phyloP scores from a whole-genome alignment of 1,139 yeast species.

The Suhomyces chickasaworum region DNA sequence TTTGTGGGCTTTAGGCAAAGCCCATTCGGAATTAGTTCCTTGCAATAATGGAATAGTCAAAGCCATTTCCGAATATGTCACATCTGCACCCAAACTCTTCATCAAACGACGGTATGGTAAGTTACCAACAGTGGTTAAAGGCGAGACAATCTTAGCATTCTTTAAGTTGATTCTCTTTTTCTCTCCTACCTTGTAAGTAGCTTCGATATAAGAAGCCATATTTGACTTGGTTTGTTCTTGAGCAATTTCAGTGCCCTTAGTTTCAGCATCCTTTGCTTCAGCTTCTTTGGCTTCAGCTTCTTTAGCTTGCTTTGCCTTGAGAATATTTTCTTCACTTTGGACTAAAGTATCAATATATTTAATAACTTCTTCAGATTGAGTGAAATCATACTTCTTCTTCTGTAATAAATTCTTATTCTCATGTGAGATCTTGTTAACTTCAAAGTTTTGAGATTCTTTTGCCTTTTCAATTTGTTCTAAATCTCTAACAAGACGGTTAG shows the following conservation, averaged over 20 bases:
- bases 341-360: slow-evolving; percentile 55
- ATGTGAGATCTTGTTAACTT: slow-evolving; percentile 63
- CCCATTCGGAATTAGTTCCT: slow-evolving; percentile 96
- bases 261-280: slow-evolving; percentile 26
- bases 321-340: slow-evolving; percentile 37
- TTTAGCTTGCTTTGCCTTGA: slow-evolving; percentile 35
- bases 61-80: slow-evolving; percentile 96
- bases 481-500: slow-evolving; percentile 48
- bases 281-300: slow-evolving; percentile 20
- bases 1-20: slow-evolving; percentile 85
- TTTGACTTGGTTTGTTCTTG: slow-evolving; percentile 34
- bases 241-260: slow-evolving; percentile 15
- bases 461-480: slow-evolving; percentile 39
- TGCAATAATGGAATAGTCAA: slow-evolving; percentile 80
- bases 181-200: slow-evolving; percentile 78
- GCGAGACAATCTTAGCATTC: slow-evolving; percentile 85
- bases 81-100: slow-evolving; percentile 89
- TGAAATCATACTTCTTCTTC: slow-evolving; percentile 62
- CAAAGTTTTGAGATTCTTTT: slow-evolving; percentile 44
- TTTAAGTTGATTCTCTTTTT: slow-evolving; percentile 71
- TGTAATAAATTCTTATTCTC: slow-evolving; percentile 59
- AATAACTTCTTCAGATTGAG: slow-evolving; percentile 55
- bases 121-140: slow-evolving; percentile 96
- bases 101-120: slow-evolving; percentile 91
- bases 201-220: slow-evolving; percentile 65